These are phyloP conservation scores for Meyerozyma smithsonii DNA, from an alignment of 1,139 yeast genomes.

Conservation along the genomic window DNA sequence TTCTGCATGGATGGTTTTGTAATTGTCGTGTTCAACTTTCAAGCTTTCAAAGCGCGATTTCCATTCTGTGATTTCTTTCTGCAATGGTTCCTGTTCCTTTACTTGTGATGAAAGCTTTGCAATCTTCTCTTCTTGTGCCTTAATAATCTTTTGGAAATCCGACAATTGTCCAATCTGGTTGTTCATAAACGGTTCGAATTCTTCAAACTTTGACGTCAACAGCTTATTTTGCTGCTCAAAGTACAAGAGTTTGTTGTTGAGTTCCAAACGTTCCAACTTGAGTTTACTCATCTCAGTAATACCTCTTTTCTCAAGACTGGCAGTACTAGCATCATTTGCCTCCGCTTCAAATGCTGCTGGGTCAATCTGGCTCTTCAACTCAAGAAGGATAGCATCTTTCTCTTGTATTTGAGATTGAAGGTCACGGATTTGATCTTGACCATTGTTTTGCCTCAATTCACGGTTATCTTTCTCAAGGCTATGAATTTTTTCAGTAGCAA, in stretches of 20 bases:
- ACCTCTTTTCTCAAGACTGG: slow-evolving; percentile 9
- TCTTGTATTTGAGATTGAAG: slow-evolving; percentile 26
- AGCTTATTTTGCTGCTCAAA: slow-evolving; percentile 43
- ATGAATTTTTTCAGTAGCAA: slow-evolving; percentile 48
- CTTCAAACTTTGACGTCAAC: slow-evolving; percentile 35
- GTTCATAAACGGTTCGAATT: slow-evolving; percentile 53
- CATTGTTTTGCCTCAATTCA: slow-evolving; percentile 18
- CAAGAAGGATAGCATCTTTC: slow-evolving; percentile 30
- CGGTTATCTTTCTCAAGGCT: slow-evolving; percentile 43
- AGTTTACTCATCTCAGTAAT: slow-evolving; percentile 34
- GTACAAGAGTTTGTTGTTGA: slow-evolving; percentile 42
- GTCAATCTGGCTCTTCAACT: slow-evolving; percentile 30
- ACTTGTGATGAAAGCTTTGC: slow-evolving; percentile 36
- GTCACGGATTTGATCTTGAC: slow-evolving; percentile 11
- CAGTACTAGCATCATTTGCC: slow-evolving; percentile 15
- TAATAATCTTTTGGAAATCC: slow-evolving; percentile 50
- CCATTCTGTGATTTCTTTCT: slow-evolving; percentile 45
- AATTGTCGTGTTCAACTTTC: slow-evolving; percentile 41
- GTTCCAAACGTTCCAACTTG: slow-evolving; percentile 39
- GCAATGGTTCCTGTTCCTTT: slow-evolving; percentile 40
- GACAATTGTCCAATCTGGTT: slow-evolving; percentile 51
- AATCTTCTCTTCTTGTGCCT: slow-evolving; percentile 49
- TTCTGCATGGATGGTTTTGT: slow-evolving; percentile 32
- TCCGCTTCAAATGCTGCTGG: slow-evolving; percentile 27
- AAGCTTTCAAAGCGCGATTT: slow-evolving; percentile 42